Conservation (phyloP, 768 basidiomycete genomes). For the Mycena metata region DNA sequence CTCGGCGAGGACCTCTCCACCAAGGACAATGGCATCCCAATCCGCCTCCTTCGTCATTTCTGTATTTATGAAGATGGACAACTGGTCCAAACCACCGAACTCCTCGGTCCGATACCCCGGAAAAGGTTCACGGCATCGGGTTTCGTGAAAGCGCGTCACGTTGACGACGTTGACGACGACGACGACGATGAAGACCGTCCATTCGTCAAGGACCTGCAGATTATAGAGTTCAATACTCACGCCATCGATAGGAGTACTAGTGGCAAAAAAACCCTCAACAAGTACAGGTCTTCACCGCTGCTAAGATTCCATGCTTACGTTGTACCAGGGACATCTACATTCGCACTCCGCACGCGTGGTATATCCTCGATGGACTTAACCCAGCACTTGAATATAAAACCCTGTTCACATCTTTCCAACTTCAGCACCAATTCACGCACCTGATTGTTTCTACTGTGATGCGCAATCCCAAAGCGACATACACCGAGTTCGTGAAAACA, state of each 20-base stretch:
- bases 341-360: constrained; percentile 15
- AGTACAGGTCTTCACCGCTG: background rate
- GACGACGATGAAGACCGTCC: constrained; percentile 12
- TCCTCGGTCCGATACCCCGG: background rate
- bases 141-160: background rate
- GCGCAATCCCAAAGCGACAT: background rate
- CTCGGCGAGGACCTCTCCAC: background rate
- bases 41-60: constrained; percentile 10
- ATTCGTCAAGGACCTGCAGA: constrained; percentile 12
- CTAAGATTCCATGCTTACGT: background rate
- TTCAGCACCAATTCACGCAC: constrained; percentile 19
- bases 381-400: constrained; percentile 7
- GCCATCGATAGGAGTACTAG: background rate
- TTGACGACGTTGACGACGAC: constrained; percentile 23
- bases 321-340: constrained; percentile 22
- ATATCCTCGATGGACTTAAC: constrained; percentile 14
- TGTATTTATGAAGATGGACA: background rate
- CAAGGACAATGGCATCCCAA: background rate
- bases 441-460: background rate
- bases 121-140: constrained; percentile 20
- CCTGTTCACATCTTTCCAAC: constrained; percentile 2
- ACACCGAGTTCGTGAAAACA: background rate
- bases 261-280: background rate
- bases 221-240: constrained; percentile 7
- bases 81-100: background rate